Evolutionary conservation across 2,329 filamentous ascomycete genomes (phyloP).

Genomic region (Cercospora sesami): DNA sequence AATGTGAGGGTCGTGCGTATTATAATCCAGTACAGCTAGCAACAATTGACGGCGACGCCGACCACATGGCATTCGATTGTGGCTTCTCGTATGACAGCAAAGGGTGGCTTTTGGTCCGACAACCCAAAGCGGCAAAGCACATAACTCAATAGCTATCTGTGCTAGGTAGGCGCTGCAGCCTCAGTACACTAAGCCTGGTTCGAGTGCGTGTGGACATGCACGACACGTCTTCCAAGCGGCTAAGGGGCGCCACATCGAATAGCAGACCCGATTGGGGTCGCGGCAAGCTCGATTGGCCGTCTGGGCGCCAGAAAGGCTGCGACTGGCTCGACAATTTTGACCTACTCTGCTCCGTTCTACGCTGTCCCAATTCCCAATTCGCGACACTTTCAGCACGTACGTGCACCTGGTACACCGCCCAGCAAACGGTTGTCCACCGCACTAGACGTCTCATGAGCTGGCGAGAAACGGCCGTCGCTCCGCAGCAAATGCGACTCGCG

Average conservation of each 20-base stretch:
- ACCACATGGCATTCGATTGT: neutral
- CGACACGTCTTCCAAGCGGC: neutral
- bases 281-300: neutral
- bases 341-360: neutral
- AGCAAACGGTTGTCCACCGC: neutral
- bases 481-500: neutral
- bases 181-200: neutral
- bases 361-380: neutral
- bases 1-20: neutral
- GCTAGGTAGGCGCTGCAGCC: neutral
- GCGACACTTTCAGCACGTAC: neutral
- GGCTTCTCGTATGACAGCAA: neutral
- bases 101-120: neutral
- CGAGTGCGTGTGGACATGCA: neutral
- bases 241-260: neutral
- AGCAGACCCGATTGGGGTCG: neutral
- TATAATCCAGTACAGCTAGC: neutral
- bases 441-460: neutral
- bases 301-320: neutral
- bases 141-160: neutral
- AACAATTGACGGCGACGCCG: neutral
- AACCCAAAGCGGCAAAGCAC: neutral
- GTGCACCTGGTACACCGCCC: neutral
- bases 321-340: neutral
- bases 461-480: neutral